Evolutionary conservation across 495 filamentous ascomycete species (phyloP).

Genomic region (Aspergillus asperescens): DNA sequence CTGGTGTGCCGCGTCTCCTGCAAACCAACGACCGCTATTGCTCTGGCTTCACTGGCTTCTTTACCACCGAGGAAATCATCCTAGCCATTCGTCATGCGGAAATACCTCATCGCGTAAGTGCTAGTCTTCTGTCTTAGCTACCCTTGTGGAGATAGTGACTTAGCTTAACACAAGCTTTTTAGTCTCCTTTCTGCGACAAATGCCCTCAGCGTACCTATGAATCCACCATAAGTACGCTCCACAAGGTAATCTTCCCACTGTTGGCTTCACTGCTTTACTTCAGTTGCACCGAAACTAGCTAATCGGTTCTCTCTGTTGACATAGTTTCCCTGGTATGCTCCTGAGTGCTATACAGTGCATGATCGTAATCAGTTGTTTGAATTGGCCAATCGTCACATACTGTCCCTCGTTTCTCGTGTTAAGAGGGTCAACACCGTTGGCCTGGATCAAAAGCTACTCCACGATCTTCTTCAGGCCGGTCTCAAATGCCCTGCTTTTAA

Average conservation of each 20-base stretch:
- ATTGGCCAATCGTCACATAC: conserved; percentile 45
- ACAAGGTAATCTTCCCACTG: conserved; percentile 47
- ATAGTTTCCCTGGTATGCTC: conserved; percentile 64
- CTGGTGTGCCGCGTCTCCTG: conserved; percentile 41
- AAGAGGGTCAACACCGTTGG: conserved; percentile 30
- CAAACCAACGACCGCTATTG: conserved; percentile 49
- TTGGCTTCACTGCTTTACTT: neutral
- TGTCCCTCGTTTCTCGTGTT: conserved; percentile 37
- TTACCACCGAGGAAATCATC: conserved; percentile 66
- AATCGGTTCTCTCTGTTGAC: conserved; percentile 7
- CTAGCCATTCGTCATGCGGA: conserved; percentile 63
- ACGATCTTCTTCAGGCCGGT: conserved; percentile 52
- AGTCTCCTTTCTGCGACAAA: conserved; percentile 61
- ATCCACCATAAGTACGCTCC: conserved; percentile 66
- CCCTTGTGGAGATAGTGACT: neutral
- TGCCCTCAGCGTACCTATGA: conserved; percentile 71
- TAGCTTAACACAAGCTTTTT: conserved; percentile 3
- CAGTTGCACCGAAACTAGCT: neutral
- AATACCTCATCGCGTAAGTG: conserved; percentile 59
- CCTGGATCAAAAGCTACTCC: conserved; percentile 51
- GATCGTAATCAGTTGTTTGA: conserved; percentile 57
- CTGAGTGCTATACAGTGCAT: conserved; percentile 56
- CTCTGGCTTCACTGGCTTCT: conserved; percentile 62
- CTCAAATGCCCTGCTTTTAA: conserved; percentile 62
- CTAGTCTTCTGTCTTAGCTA: neutral